Base-by-base conservation (phyloP, 2,329 filamentous ascomycete genomes). In the Arthrobotrys sinensis region DNA sequence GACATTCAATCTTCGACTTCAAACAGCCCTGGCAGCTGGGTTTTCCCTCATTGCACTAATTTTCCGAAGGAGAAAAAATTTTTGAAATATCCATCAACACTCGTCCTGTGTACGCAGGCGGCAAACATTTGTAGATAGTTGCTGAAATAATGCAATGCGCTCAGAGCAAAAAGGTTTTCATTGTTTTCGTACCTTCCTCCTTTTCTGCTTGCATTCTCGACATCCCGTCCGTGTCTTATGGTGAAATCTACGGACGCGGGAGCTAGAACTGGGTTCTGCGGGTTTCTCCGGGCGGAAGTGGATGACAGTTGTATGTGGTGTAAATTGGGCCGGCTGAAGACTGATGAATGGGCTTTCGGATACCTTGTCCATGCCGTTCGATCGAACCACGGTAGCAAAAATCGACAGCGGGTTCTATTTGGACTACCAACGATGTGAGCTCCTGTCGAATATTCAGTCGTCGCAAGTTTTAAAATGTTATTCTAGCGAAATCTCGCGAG, bases 1-100 rank as follows among this genome's bases (percentile, higher is more conserved):
- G 66, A n/a, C 73, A 77, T 53, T 77, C 57, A 19, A 66, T 66
- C 43, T 55, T 55, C 10, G 73, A 70, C 11, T 66, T 71, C 19
- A 71, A 19, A 32, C 73, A 77, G 28, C 60, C 73, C 43, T 71
- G 53, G 48, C 73, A 77, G 55, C 73, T 71, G 11, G 73, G 73
- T 43, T 77, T 77, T 21, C 7, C 73, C 28, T 77, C 73, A 16
- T 77, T 77, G 62, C 73, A 77, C 73, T 77, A 72, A 43, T 55
- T 45, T 45, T 60, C 36, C 36, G 21, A 19, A 52, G n/a, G 24
- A 21, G 16, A 62, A 38, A 12, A 38, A 38, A 52, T 43, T 6
- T 21, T 45, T 12, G 32, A 70, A 36, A 48, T 12, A 43, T 63
- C 34, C n/a, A 72, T 72, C 57, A 64, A 64, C 38, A 55, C 24